Evolutionary conservation across 129 eudicot genomes (phyloP), one percentile per base, ranked within the genome.

Genomic region (Chrysanthemum makinoi): DNA sequence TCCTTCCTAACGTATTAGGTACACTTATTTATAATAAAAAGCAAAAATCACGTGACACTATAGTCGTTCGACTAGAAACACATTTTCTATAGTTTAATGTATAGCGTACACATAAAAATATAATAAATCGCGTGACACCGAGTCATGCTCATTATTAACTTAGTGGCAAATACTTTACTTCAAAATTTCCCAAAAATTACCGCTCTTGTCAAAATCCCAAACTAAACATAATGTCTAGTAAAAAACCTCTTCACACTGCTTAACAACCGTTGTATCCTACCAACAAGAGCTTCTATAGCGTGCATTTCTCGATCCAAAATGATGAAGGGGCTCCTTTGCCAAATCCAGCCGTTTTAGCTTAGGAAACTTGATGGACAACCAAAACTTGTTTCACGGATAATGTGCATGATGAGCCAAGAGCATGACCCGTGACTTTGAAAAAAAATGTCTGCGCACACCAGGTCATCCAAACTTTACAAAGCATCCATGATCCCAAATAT

Each of bases 151-250:
- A 28, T 28, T 28, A 28, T 28, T 20, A 20, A 20, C 20, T 20
- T 20, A 26, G 3, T 28, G 3, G 33, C 33, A 28, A 20, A 39
- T 58, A 22, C 63, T 50, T 13, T 33, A 50, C 62, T 49, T 48
- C 43, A 76, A 59, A 76, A 30, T 75, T 76, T 58, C 52, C 62
- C 55, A 61, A 48, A 68, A 75, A 20, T 73, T 63, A 35, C 62
- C 51, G 51, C 18, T 39, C 53, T 53, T n/a, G 17, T 51, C 35
- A 35, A 35, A 52, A 47, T 33, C 53, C n/a, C 39, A 62, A 47
- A 61, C 79, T 55, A 63, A 22, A 53, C 11, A 43, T 53, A 18
- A 30, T 12, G 33, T 10, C 17, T 8, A 0, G 19, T 28, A 20
- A 58, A 15, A 11, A 19, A 55, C 58, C 54, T 75, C 51, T 73